Evolutionary conservation across 805 yeast species (phyloP), one percentile per base, ranked within the genome.

Genomic region (Kuraishia hungarica): DNA sequence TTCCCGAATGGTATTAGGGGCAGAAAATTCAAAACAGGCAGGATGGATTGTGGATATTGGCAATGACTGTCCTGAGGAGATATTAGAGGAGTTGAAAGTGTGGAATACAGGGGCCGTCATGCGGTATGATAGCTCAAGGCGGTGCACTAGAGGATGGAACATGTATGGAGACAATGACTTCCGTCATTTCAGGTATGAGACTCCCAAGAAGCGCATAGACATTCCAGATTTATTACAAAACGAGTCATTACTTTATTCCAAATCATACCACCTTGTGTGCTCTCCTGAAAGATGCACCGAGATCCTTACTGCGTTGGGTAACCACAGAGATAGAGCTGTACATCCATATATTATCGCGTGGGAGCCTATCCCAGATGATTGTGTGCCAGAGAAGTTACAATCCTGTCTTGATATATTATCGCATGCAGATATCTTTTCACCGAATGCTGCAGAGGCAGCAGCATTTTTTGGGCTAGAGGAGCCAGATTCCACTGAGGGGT

Each of bases 321-420:
- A 54, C 28, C 43, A 57, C 11, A 53, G 59, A 19, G 51, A 62
- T 20, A 64, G 56, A 5, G 50, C 17, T 17, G n/a, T 49, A 11
- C 47, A 55, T 57, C 80, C 83, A n/a, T 35, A 35, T 35, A 61
- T 73, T 1, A 74, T 82, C 54, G 78, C 87, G 0, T 93, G 91
- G 84, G 98, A 92, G 68, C 97, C 97, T 0, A 79, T 87, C 7
- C 97, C 97, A 1, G 87, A 83, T 56, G 79, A 79, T 21, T 89
- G 96, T 66, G 66, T 63, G 0, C 78, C 82, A 1, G 84, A 76
- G 39, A 75, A 81, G 56, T 67, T 82, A 46, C 63, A 68, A 0
- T 63, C 63, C 1, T 70, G 79, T 53, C 51, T 67, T 0, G 56
- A 61, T 2, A 72, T 79, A 7, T 65, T 86, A 19, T 64, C 69